Conservation (phyloP, 2,329 filamentous ascomycete species). For the Penicillium decumbens region DNA sequence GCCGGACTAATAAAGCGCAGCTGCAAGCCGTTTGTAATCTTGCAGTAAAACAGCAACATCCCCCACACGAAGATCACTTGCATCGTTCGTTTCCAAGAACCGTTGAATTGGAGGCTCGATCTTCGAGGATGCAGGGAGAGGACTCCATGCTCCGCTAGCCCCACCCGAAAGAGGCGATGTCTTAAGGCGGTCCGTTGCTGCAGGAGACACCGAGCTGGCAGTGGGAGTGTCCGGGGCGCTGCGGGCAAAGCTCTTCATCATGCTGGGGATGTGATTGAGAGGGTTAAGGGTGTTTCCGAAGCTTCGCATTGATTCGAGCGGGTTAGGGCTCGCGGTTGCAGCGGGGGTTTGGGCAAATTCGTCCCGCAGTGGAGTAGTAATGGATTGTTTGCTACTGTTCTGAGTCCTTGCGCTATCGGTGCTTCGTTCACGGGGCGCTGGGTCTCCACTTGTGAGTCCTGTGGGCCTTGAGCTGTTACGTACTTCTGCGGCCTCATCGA, state of each 20-base stretch:
- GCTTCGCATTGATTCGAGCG: conserved; percentile 76
- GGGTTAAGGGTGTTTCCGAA: conserved; percentile 78
- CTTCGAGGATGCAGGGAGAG: conserved; percentile 13
- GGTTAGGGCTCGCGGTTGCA: conserved; percentile 44
- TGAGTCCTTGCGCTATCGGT: conserved; percentile 58
- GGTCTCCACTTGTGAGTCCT: conserved; percentile 65
- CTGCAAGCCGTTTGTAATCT: conserved; percentile 69
- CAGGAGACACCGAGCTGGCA: conserved; percentile 39
- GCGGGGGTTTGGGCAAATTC: conserved; percentile 19
- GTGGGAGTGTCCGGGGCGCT: conserved; percentile 41
- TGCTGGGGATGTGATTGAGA: conserved; percentile 70
- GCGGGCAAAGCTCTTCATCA: conserved; percentile 71
- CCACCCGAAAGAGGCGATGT: conserved; percentile 20
- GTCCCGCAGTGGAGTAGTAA: conserved; percentile 23
- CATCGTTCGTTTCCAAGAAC: conserved; percentile 68
- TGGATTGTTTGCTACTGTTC: conserved; percentile 41
- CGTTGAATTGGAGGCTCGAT: conserved; percentile 61
- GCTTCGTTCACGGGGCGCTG: conserved; percentile 64
- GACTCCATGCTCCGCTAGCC: conserved; percentile 7
- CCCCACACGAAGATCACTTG: conserved; percentile 65
- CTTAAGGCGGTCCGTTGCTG: conserved; percentile 40
- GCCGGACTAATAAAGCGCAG: conserved; percentile 53
- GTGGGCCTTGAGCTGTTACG: conserved; percentile 45
- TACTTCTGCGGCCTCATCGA: conserved; percentile 32
- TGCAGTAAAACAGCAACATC: conserved; percentile 67